phyloP scores from a whole-genome alignment of 441 rosid genomes.

The Erodium moschatum region DNA sequence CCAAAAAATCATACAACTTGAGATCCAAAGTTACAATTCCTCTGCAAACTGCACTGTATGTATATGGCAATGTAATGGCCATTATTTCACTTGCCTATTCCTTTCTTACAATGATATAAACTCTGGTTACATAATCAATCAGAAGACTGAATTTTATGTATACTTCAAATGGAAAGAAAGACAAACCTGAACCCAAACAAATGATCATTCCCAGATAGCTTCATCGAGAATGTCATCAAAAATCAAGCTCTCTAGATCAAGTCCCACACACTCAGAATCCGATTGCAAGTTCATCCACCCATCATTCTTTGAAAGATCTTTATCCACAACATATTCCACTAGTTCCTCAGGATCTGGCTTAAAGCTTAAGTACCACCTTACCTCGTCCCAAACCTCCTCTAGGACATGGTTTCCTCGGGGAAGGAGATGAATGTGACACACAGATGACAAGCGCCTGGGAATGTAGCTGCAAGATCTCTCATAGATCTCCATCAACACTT shows the following conservation, averaged over 20 bases:
- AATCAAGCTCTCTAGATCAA: conserved; percentile 63
- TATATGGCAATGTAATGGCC: not conserved
- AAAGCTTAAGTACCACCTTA: conserved; percentile 46
- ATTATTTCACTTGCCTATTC: not conserved
- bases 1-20: not conserved
- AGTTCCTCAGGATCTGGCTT: conserved; percentile 30
- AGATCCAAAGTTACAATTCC: not conserved
- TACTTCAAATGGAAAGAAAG: not conserved
- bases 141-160: not conserved
- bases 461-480: conserved; percentile 47
- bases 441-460: conserved; percentile 43
- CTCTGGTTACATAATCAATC: not conserved
- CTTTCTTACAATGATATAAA: not conserved
- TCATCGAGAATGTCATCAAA: conserved; percentile 67
- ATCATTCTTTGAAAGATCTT: conserved; percentile 43
- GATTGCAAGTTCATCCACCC: conserved; percentile 84
- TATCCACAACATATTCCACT: conserved; percentile 34
- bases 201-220: conserved; percentile 19
- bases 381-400: conserved; percentile 58
- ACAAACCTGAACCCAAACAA: not conserved
- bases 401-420: conserved; percentile 49
- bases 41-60: not conserved
- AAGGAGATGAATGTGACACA: conserved; percentile 47
- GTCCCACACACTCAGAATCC: conserved; percentile 57
- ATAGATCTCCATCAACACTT: conserved; percentile 50